Conservation (phyloP, 1,284 basidiomycete species). For the Megacollybia platyphylla region DNA sequence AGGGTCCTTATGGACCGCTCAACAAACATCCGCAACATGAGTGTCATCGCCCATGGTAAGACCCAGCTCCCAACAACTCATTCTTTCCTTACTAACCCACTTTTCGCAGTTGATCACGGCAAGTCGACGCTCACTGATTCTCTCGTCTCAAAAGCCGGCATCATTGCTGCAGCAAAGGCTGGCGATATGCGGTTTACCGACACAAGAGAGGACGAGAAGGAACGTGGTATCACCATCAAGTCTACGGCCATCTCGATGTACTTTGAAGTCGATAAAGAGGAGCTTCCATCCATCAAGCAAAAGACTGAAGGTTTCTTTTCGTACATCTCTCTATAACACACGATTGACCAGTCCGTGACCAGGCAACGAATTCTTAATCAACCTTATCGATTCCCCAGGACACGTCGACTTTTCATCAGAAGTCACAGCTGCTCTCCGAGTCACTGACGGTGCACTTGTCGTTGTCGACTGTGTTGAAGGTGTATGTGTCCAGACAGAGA, state of each 20-base stretch:
- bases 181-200: conserved; percentile 98
- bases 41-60: conserved; percentile 89
- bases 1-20: conserved; percentile 82
- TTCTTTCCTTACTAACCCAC: conserved; percentile 10
- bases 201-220: conserved; percentile 97
- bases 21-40: conserved; percentile 97
- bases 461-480: conserved; percentile 99
- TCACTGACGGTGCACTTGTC: conserved; percentile 96
- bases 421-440: conserved; percentile 98
- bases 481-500: conserved; percentile 99
- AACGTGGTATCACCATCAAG: conserved; percentile 99
- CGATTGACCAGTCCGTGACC: conserved; percentile 11
- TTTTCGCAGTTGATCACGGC: conserved; percentile 87
- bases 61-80: not conserved
- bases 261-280: conserved; percentile 92
- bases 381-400: conserved; percentile 98
- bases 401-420: conserved; percentile 99
- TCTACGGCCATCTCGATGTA: conserved; percentile 99
- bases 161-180: conserved; percentile 92
- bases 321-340: not conserved
- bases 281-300: conserved; percentile 79
- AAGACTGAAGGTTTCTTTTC: conserved; percentile 70
- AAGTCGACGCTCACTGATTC: conserved; percentile 99
- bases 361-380: conserved; percentile 98
- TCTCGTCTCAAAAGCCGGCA: conserved; percentile 98